A percentile compares a stretch with the other conserved stretches of the same genome.
These are phyloP conservation scores for Curvularia eragrostidis DNA, from an alignment of 2,329 filamentous ascomycete genomes.

Conservation along the genomic window DNA sequence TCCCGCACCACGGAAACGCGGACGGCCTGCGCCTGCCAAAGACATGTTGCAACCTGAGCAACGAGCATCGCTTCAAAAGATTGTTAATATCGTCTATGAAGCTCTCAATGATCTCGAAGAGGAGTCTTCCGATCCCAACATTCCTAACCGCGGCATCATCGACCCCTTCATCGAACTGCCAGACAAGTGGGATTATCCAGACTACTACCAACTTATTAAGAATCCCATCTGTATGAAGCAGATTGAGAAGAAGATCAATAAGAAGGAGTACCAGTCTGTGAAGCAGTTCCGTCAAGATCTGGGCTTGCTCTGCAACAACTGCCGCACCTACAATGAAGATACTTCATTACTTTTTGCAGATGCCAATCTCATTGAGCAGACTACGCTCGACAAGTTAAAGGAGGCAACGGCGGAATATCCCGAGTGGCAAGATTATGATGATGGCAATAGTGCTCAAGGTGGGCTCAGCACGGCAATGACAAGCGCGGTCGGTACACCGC, in stretches of 20 bases:
- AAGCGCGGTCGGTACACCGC: slow-evolving; percentile 43
- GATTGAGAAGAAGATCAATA: slow-evolving; percentile 94
- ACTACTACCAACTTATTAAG: slow-evolving; percentile 94
- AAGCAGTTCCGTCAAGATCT: slow-evolving; percentile 84
- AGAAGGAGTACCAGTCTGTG: slow-evolving; percentile 85
- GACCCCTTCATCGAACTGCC: slow-evolving; percentile 93
- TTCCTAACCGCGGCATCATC: slow-evolving; percentile 79
- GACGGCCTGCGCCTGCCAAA: slow-evolving; percentile 68
- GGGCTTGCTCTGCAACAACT: slow-evolving; percentile 84
- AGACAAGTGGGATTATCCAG: slow-evolving; percentile 85
- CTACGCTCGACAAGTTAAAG: slow-evolving; percentile 60
- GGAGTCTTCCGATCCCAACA: slow-evolving; percentile 66
- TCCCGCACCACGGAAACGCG: slow-evolving; percentile 68
- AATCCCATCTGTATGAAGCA: slow-evolving; percentile 95
- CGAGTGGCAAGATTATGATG: slow-evolving; percentile 64
- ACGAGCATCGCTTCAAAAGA: slow-evolving; percentile 78
- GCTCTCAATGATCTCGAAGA: slow-evolving; percentile 84
- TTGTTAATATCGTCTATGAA: slow-evolving; percentile 79
- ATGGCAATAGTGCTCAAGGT: slow-evolving; percentile 58
- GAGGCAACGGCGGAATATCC: slow-evolving; percentile 63
- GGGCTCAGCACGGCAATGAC: slow-evolving; percentile 48
- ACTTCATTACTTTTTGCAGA: slow-evolving; percentile 90
- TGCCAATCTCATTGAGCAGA: slow-evolving; percentile 83
- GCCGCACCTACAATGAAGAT: slow-evolving; percentile 95
- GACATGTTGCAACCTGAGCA: slow-evolving; percentile 72